Base-by-base conservation (phyloP, 305 asterid species). In the Fraxinus angustifolia region DNA sequence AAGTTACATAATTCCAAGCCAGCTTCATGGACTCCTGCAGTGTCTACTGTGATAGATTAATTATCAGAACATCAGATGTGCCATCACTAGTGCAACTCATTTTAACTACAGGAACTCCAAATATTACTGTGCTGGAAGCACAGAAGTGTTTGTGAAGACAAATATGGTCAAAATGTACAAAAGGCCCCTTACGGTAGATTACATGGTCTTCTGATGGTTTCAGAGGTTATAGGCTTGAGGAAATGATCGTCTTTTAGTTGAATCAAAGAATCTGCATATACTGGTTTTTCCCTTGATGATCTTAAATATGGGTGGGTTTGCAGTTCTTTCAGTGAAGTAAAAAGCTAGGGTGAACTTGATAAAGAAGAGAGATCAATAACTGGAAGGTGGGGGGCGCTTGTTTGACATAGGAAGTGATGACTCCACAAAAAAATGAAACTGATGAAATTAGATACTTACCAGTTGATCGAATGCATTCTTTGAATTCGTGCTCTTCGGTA, bases 11-110 rank as follows among this genome's bases (percentile, higher is more conserved):
- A 42, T 83, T 62, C 79, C 12, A 28, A 81, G 50, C 78, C 86
- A 73, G 81, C 87, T 78, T 82, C 87, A 42, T 78, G 75, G 77
- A 10, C 76, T 71, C 75, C 95, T 89, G 91, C 83, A 79, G 23
- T 40, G 77, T 42, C 45, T 36, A 30, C 78, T 0, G 6, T 21
- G 23, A 42, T n/a, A 30, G 8, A 65, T 8, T 65, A 26, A 21
- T 30, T 26, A 26, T 65, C 35, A 65, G 73, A 26, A 26, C n/a
- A 65, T 65, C 3, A 48, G 65, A 60, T 11, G 19, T 30, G 45
- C 34, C 4, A 19, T 26, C 73, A 23, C 6, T 65, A 2, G 35
- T 65, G 73, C 35, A 65, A 65, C 35, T 65, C 35, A 65, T 23
- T 65, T 26, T 65, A 8, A 23, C 71, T 26, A 65, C 35, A 26